These are phyloP conservation scores for Rhizopogon sp. DNA, from an alignment of 768 basidiomycete genomes.

Conservation along the genomic window DNA sequence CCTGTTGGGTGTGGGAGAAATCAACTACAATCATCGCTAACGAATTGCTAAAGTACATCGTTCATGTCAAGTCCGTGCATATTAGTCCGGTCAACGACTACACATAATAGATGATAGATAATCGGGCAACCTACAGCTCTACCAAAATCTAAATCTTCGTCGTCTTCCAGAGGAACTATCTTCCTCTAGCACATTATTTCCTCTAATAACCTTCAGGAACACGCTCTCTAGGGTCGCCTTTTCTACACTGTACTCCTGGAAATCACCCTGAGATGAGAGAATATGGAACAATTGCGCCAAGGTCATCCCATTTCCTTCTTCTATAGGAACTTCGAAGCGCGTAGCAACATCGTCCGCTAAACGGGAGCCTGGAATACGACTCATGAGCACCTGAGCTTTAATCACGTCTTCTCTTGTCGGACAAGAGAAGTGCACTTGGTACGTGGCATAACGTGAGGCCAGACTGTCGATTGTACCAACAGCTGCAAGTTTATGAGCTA, in stretches of 20 bases:
- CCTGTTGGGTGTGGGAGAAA: no score
- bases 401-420: slow-evolving; percentile 55
- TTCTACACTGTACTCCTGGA: slow-evolving; percentile 67
- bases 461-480: slow-evolving; percentile 63
- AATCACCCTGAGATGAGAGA: slow-evolving; percentile 47
- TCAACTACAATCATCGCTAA: no score
- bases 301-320: slow-evolving; percentile 28
- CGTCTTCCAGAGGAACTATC: slow-evolving; percentile 18
- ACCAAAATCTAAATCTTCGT: slow-evolving; percentile 7
- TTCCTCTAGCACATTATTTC: slow-evolving; percentile 53
- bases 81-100: no score
- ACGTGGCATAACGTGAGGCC: slow-evolving; percentile 62
- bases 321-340: slow-evolving; percentile 66
- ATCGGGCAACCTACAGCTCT: background rate
- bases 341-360: slow-evolving; percentile 73
- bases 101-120: no score
- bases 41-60: no score
- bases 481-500: slow-evolving; percentile 33
- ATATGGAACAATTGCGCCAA: slow-evolving; percentile 56
- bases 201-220: slow-evolving; percentile 65
- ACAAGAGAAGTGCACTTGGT: slow-evolving; percentile 74
- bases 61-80: no score
- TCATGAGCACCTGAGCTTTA: slow-evolving; percentile 57
- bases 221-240: slow-evolving; percentile 67
- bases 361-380: slow-evolving; percentile 54